Percentiles rank a stretch among this genome's conserved stretches.
Conservation (phyloP, 257 asterid genomes). For the Petunia secreta region DNA sequence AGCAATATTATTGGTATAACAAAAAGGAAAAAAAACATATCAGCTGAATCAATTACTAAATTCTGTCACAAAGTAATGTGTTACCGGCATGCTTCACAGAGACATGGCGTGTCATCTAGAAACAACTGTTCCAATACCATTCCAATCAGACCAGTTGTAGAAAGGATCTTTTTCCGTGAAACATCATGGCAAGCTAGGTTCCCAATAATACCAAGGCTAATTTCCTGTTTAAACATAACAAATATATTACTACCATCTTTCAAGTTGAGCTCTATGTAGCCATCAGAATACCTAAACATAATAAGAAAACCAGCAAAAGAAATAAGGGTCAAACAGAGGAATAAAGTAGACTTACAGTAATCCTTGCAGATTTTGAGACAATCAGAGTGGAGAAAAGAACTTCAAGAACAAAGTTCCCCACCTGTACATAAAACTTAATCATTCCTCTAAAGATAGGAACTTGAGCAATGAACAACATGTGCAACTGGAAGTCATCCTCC, state of each 20-base stretch:
- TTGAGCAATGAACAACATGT: slow-evolving; percentile 10
- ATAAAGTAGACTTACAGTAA: slow-evolving; percentile 55
- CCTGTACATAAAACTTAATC: slow-evolving; percentile 47
- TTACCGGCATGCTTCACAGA: slow-evolving; percentile 88
- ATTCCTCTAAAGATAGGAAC: neutral
- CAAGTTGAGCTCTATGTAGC: slow-evolving; percentile 1
- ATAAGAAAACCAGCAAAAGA: neutral
- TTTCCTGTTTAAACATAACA: slow-evolving; percentile 67
- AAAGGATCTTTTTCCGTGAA: slow-evolving; percentile 53
- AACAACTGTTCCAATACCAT: slow-evolving; percentile 70
- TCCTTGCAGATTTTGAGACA: slow-evolving; percentile 68
- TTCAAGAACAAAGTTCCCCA: slow-evolving; percentile 81
- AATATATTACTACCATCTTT: neutral
- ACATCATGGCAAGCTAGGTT: slow-evolving; percentile 93
- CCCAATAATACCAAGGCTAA: slow-evolving; percentile 88
- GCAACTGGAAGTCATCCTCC: neutral
- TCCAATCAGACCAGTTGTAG: slow-evolving; percentile 64
- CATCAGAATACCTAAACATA: neutral
- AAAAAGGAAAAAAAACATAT: neutral
- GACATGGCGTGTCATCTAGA: slow-evolving; percentile 78
- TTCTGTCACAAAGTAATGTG: slow-evolving; percentile 9
- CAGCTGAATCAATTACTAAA: neutral
- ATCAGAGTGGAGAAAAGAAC: slow-evolving; percentile 78
- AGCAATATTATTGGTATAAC: slow-evolving; percentile 2
- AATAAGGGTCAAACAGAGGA: slow-evolving; percentile 21